These are phyloP conservation scores for Metarhizium album DNA, from an alignment of 2,329 filamentous ascomycete species.

Conservation along the genomic window DNA sequence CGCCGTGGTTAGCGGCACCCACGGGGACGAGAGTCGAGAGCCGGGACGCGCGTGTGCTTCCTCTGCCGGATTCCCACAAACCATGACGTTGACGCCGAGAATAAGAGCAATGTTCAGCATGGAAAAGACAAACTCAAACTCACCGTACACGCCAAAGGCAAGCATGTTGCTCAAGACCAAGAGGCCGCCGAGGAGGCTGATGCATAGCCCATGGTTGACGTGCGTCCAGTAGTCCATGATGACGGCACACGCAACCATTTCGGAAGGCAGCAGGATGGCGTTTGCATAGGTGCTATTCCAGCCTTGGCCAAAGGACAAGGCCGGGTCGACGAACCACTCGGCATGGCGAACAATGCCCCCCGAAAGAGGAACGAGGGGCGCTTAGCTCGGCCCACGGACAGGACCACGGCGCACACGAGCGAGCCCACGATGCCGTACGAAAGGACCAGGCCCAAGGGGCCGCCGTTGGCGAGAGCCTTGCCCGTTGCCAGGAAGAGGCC, in stretches of 20 bases:
- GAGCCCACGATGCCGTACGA: conserved; percentile 44
- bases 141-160: conserved; percentile 46
- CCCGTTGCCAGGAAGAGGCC: conserved; percentile 64
- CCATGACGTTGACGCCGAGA: conserved; percentile 54
- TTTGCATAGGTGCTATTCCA: conserved; percentile 42
- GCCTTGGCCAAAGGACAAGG: conserved; percentile 40
- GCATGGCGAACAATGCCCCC: conserved; percentile 54
- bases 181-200: conserved; percentile 42
- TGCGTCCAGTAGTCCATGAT: conserved; percentile 33
- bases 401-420: conserved; percentile 37
- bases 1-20: too few species aligned
- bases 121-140: conserved; percentile 48
- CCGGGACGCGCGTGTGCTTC: neutral
- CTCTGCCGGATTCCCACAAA: conserved; percentile 10
- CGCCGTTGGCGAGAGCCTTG: conserved; percentile 46
- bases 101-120: conserved; percentile 48
- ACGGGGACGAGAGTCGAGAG: neutral
- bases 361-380: conserved; percentile 47
- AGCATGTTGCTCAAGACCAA: conserved; percentile 43
- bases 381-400: conserved; percentile 51
- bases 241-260: conserved; percentile 41
- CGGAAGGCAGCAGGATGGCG: conserved; percentile 40
- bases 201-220: conserved; percentile 44
- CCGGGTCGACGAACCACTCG: conserved; percentile 48
- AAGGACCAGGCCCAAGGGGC: conserved; percentile 37